Conservation (phyloP, 352 stramenopile species). For the Pelagophyceae sp. region DNA sequence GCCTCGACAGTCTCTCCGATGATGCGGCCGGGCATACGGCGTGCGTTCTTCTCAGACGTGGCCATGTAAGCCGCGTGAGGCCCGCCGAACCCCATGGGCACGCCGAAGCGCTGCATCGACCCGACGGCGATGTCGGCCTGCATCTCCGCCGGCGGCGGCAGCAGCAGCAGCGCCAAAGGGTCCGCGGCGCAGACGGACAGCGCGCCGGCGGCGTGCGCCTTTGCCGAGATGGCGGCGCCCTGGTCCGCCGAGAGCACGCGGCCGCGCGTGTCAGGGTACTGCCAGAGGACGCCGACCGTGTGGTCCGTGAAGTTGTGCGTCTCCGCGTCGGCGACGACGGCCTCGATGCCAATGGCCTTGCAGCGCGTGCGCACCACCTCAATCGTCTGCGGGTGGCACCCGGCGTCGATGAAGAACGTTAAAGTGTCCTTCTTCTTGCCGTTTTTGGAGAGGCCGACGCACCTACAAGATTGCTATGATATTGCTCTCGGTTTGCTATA, state of each 20-base stretch:
- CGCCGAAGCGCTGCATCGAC: constrained; percentile 94
- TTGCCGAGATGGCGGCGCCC: constrained; percentile 71
- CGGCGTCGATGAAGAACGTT: constrained; percentile 81
- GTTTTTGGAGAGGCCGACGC: constrained; percentile 45
- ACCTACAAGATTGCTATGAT: too few relatives aligned
- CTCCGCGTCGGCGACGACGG: constrained; percentile 80
- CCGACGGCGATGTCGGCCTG: constrained; percentile 95
- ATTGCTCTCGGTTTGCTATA: not conserved
- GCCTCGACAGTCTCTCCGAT: constrained; percentile 96
- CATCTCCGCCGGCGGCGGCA: constrained; percentile 83
- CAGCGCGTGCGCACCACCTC: constrained; percentile 84
- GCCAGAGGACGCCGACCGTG: constrained; percentile 84
- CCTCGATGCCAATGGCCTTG: constrained; percentile 74
- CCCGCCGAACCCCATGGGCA: constrained; percentile 97
- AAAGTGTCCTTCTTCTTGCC: constrained; percentile 70
- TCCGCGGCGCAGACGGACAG: constrained; percentile 93
- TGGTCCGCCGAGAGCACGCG: constrained; percentile 72
- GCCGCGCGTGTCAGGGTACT: constrained; percentile 98
- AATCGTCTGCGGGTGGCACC: constrained; percentile 63
- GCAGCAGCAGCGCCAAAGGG: constrained; percentile 84
- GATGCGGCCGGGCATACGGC: constrained; percentile 94
- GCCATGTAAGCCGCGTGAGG: constrained; percentile 94
- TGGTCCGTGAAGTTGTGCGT: constrained; percentile 71
- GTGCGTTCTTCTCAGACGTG: constrained; percentile 86
- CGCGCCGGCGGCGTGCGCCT: constrained; percentile 66